These are phyloP conservation scores for Betula pendula DNA, from an alignment of 306 rosid genomes.

Conservation along the genomic window DNA sequence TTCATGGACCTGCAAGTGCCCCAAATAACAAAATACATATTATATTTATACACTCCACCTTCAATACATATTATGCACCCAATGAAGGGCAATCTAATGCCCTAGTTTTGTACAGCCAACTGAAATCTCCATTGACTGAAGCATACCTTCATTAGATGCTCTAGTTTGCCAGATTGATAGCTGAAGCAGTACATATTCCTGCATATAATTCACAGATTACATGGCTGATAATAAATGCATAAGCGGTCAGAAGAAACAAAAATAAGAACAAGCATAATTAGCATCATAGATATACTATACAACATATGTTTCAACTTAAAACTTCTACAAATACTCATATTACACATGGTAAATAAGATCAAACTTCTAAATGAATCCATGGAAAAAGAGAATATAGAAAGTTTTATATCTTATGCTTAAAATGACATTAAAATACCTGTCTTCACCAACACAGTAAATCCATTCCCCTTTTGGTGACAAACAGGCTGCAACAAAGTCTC, in stretches of 20 bases:
- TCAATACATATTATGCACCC: too few species aligned
- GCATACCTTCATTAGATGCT: conserved; percentile 96
- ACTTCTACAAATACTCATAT: not conserved
- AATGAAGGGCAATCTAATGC: conserved; percentile 10
- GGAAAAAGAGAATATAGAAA: not conserved
- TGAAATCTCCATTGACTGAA: too few species aligned
- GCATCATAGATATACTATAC: not conserved
- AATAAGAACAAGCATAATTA: not conserved
- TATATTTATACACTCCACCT: not conserved
- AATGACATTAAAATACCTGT: conserved; percentile 51
- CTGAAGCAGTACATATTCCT: conserved; percentile 99
- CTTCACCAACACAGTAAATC: conserved; percentile 99
- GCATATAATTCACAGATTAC: conserved; percentile 27
- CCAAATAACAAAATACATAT: not conserved
- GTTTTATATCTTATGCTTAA: not conserved
- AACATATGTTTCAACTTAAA: not conserved
- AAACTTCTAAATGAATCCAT: not conserved
- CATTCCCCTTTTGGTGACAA: conserved; percentile 99
- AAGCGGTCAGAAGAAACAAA: not conserved
- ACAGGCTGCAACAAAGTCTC: conserved; percentile 91
- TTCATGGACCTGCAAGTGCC: conserved; percentile 76
- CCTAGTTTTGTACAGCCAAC: conserved; percentile 16
- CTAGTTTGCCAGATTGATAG: conserved; percentile 89
- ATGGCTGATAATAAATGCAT: conserved; percentile 21
- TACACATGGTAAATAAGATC: not conserved